Conservation (phyloP, 352 stramenopile species). For the Globisporangium iwayamae region DNA sequence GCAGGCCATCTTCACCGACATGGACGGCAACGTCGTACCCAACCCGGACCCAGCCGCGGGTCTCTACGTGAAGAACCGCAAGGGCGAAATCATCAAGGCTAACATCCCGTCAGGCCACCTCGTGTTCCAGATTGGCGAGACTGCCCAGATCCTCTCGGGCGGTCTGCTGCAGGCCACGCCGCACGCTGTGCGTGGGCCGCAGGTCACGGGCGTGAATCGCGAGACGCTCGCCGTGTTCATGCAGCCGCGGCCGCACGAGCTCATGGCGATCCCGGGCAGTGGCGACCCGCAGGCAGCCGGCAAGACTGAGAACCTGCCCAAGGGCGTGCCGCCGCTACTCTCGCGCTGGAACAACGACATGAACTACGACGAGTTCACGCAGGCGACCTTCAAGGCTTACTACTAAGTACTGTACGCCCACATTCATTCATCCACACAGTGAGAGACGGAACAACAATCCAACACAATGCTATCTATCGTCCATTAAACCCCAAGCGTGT, state of each 20-base stretch:
- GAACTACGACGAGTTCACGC: conserved; percentile 91
- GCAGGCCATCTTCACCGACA: conserved; percentile 89
- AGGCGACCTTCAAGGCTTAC: conserved; percentile 90
- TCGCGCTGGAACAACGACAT: conserved; percentile 85
- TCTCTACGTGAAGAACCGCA: conserved; percentile 93
- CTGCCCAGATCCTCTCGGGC: conserved; percentile 93
- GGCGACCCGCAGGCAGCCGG: conserved; percentile 40
- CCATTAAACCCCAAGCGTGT: neutral
- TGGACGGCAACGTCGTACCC: conserved; percentile 45
- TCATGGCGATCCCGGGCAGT: conserved; percentile 63
- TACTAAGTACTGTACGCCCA: conserved; percentile 37
- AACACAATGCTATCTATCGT: conserved; percentile 7
- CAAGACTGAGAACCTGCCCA: conserved; percentile 71
- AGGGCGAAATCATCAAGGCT: conserved; percentile 86
- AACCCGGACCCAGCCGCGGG: conserved; percentile 83
- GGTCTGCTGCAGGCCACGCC: conserved; percentile 90
- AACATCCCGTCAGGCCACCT: conserved; percentile 85
- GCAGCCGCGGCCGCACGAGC: conserved; percentile 88
- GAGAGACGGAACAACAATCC: neutral
- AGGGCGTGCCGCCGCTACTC: conserved; percentile 78
- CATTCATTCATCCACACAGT: neutral
- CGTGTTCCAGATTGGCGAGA: conserved; percentile 95
- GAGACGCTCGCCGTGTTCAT: conserved; percentile 97
- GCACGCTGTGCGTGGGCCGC: conserved; percentile 85
- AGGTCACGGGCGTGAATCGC: conserved; percentile 75